phyloP scores from a whole-genome alignment of 352 stramenopile species.

The Halophytophthora polymorphica region DNA sequence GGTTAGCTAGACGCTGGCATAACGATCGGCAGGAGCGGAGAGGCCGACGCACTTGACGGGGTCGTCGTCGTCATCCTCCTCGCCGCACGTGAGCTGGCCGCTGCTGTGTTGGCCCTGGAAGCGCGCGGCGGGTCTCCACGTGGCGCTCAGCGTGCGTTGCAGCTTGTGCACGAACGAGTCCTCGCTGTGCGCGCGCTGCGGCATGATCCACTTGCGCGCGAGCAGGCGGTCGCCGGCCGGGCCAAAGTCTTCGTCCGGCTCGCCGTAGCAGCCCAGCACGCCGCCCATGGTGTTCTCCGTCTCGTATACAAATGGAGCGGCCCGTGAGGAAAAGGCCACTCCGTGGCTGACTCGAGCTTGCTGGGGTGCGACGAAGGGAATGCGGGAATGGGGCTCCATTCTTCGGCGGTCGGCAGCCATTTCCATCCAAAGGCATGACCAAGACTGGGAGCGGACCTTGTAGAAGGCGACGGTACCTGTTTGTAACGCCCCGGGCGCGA shows the following conservation, averaged over 20 bases:
- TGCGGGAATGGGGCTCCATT: too few relatives aligned
- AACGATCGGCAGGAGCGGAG: background rate
- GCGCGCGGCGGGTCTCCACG: slow-evolving; percentile 16
- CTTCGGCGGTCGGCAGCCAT: too few relatives aligned
- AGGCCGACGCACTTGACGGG: slow-evolving; percentile 21
- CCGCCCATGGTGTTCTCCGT: slow-evolving; percentile 39
- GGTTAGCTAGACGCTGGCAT: background rate
- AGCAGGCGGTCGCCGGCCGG: slow-evolving; percentile 13
- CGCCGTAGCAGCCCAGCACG: slow-evolving; percentile 51
- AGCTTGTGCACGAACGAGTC: slow-evolving; percentile 50
- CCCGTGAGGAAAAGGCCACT: too few relatives aligned
- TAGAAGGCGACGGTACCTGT: too few relatives aligned
- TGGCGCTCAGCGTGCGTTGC: slow-evolving; percentile 47
- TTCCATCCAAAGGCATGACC: too few relatives aligned
- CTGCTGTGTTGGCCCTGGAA: background rate
- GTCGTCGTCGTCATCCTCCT: slow-evolving; percentile 23
- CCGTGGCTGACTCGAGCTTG: too few relatives aligned
- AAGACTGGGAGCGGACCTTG: too few relatives aligned
- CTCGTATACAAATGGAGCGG: background rate
- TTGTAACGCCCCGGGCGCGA: too few relatives aligned
- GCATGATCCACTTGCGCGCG: background rate
- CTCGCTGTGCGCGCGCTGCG: slow-evolving; percentile 11
- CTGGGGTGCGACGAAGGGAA: too few relatives aligned
- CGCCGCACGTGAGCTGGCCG: slow-evolving; percentile 3
- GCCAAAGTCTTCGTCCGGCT: slow-evolving; percentile 17